These are phyloP conservation scores for Starmerella riodocensis DNA, from an alignment of 805 yeast genomes.

Conservation along the genomic window DNA sequence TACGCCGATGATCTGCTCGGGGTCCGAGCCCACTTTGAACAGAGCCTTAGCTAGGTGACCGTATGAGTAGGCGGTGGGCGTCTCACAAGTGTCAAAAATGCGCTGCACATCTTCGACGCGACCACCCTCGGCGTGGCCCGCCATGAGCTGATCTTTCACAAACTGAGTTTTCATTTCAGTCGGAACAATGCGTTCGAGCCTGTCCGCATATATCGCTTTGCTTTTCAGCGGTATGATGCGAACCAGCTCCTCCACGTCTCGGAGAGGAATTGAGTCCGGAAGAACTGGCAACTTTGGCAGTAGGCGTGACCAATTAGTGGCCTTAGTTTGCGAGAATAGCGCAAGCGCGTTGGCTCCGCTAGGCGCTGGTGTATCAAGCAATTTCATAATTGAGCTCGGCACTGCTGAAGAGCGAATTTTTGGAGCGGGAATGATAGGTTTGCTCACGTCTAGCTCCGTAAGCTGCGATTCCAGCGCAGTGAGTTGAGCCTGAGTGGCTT, in stretches of 20 bases:
- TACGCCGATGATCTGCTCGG: constrained; percentile 16
- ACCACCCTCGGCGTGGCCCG: constrained; percentile 26
- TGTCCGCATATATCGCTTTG: constrained; percentile 16
- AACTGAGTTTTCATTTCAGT: constrained; percentile 9
- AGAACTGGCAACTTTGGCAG: constrained; percentile 2
- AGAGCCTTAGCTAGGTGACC: constrained; percentile 26
- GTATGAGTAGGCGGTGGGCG: constrained; percentile 24
- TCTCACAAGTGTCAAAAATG: constrained; percentile 15
- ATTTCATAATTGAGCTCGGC: too few relatives aligned
- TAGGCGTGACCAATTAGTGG: constrained; percentile 6
- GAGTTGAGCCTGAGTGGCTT: constrained; percentile 13
- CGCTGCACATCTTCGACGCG: constrained; percentile 20
- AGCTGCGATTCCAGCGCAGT: constrained; percentile 15
- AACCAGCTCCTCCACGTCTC: constrained; percentile 22
- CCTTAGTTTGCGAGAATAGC: not conserved
- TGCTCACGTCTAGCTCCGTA: not conserved
- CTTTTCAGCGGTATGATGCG: constrained; percentile 21
- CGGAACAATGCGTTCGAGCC: constrained; percentile 21
- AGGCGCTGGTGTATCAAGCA: not conserved
- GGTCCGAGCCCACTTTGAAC: constrained; percentile 22
- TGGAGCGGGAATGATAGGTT: too few relatives aligned
- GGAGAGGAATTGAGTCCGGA: constrained; percentile 8
- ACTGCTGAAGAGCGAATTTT: too few relatives aligned
- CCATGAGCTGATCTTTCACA: constrained; percentile 23
- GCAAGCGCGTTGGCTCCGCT: not conserved